Base-by-base conservation (phyloP, 345 rosid species). In the Brassica incana region DNA sequence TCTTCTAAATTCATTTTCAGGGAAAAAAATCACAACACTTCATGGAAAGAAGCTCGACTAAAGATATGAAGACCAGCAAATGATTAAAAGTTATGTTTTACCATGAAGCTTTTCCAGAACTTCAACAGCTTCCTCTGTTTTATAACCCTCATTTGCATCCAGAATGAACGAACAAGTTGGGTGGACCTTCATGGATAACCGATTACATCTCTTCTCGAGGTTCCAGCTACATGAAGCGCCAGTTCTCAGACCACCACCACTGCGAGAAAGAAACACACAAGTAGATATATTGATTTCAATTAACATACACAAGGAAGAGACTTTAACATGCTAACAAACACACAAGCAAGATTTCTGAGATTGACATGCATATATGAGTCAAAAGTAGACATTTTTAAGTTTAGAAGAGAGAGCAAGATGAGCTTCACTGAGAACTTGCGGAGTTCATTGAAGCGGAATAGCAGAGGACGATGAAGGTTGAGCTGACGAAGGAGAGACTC, bases 381-480 rank as follows among this genome's bases (percentile, higher is more conserved):
- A 30, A 30, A 30, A 30, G 33, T 30, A 30, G 33, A 30, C 33
- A 30, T 30, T 30, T 30, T 30, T 30, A 30, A 30, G 33, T 30
- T 30, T 30, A 30, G 33, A 30, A 30, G 33, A 30, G 97, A 89
- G 80, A 92, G 90, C 88, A 92, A 91, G 83, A 95, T 91, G 84
- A 95, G 99, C 89, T 95, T 95, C 88, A 95, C 91, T 77, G 99
- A 95, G 90, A 92, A 90, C 79, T 95, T 95, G 84, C 95, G 92
- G 40, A 95, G 97, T 75, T 95, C 97, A 73, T 88, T 89, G 90
- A 91, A 91, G 85, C 92, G 27, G 83, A 81, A 79, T 94, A 94
- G 85, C 98, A 94, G 32, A 88, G 88, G 0, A 95, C 99, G 6
- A 95, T 95, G 87, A 95, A 95, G 32, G 92, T 81, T n/a, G 99